A percentile compares a stretch with the other conserved stretches of the same genome.
Conservation (phyloP, 139 green algal species). For the Micractinium conductrix region DNA sequence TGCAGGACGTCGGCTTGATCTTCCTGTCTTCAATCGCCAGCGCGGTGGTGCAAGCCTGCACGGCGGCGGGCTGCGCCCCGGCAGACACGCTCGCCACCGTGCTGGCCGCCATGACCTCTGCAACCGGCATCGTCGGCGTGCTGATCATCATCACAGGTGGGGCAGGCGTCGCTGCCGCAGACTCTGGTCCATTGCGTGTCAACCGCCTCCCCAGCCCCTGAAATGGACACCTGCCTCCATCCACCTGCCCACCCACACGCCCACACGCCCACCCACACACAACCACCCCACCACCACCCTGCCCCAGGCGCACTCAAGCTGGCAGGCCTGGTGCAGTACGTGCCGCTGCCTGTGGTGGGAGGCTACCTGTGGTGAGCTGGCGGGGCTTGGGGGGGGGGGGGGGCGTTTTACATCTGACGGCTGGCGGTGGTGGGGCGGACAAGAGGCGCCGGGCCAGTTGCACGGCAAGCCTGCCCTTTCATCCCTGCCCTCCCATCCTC, state of each 20-base stretch:
- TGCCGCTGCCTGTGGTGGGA: conserved; percentile 80
- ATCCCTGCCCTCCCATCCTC: neutral
- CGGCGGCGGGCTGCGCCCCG: conserved; percentile 7
- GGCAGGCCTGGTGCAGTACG: conserved; percentile 79
- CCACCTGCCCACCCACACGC: neutral
- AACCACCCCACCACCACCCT: neutral
- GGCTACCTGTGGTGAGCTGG: conserved; percentile 54
- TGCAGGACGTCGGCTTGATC: conserved; percentile 81
- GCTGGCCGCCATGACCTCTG: conserved; percentile 58
- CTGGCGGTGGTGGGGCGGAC: too few relatives aligned
- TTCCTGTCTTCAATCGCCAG: conserved; percentile 81
- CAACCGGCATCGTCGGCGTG: conserved; percentile 72
- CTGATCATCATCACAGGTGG: conserved; percentile 71
- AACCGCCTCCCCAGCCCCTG: neutral
- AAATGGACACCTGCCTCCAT: too few relatives aligned
- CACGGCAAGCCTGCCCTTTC: too few relatives aligned
- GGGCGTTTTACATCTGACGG: too few relatives aligned
- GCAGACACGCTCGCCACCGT: conserved; percentile 64
- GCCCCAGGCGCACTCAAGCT: conserved; percentile 61
- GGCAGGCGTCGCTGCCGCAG: neutral
- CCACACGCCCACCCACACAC: neutral
- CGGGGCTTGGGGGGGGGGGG: too few relatives aligned
- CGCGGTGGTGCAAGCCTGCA: conserved; percentile 12
- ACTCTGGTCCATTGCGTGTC: neutral
- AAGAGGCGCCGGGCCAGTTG: too few relatives aligned